A percentile compares a stretch with the other conserved stretches of the same genome.
These are phyloP conservation scores for Avena insularis DNA, from an alignment of 176 grass and related monocot genomes.

Conservation along the genomic window DNA sequence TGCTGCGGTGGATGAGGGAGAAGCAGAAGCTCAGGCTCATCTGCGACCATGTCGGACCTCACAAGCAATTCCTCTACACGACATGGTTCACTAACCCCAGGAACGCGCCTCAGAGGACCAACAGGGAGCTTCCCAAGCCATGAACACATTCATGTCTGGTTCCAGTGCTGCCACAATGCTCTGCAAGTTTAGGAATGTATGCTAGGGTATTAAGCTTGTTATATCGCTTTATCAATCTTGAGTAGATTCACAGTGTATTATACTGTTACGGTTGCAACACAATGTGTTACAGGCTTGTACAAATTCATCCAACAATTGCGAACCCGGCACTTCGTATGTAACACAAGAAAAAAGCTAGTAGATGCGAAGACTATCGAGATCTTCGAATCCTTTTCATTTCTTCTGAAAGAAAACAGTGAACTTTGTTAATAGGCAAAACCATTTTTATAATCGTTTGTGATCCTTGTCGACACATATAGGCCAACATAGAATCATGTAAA, in stretches of 20 bases:
- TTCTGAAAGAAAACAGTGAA: too few species aligned
- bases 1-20: conserved; percentile 93
- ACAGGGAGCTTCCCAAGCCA: conserved; percentile 1
- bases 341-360: too few species aligned
- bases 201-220: neutral
- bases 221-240: neutral
- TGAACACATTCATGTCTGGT: neutral
- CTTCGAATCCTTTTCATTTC: too few species aligned
- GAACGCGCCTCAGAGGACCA: conserved; percentile 57
- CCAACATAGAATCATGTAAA: too few species aligned
- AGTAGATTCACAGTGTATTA: neutral
- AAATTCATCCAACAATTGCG: too few species aligned
- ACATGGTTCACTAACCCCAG: conserved; percentile 98
- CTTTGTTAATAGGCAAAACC: too few species aligned
- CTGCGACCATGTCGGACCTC: conserved; percentile 77
- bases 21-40: conserved; percentile 86
- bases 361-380: too few species aligned
- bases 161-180: neutral
- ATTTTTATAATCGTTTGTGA: too few species aligned
- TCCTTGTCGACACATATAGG: too few species aligned
- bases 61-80: conserved; percentile 95
- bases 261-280: too few species aligned
- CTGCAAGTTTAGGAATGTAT: neutral
- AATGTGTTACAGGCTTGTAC: too few species aligned
- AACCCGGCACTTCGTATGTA: too few species aligned